Conservation (phyloP, 2,329 filamentous ascomycete species). For the Xylariaceae sp. region DNA sequence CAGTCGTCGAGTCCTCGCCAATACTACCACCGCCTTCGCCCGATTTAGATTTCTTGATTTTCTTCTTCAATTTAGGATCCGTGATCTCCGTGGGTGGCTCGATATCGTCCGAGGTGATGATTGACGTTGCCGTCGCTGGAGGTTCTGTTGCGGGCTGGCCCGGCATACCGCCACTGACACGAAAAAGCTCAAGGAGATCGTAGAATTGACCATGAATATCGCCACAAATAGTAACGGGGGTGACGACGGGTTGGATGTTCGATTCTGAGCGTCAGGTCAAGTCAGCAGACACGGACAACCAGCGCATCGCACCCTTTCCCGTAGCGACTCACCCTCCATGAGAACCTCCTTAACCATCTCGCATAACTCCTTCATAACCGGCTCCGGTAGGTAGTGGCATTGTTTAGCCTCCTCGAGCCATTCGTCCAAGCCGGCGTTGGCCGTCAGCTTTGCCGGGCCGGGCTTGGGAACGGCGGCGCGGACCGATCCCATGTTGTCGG, state of each 20-base stretch:
- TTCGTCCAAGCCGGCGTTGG: slow-evolving; percentile 83
- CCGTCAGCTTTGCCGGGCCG: slow-evolving; percentile 76
- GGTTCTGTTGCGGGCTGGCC: slow-evolving; percentile 66
- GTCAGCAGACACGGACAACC: not conserved
- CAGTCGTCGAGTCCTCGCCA: slow-evolving; percentile 38
- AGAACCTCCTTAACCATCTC: slow-evolving; percentile 98
- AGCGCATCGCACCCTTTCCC: too few species aligned
- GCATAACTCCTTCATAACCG: slow-evolving; percentile 97
- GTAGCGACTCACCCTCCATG: slow-evolving; percentile 71
- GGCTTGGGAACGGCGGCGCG: slow-evolving; percentile 67
- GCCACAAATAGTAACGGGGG: slow-evolving; percentile 93
- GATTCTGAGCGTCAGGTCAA: slow-evolving; percentile 60
- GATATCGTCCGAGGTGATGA: slow-evolving; percentile 85
- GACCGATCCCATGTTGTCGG: slow-evolving; percentile 16
- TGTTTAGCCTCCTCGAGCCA: slow-evolving; percentile 96
- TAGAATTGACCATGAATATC: slow-evolving; percentile 99
- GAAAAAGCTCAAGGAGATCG: slow-evolving; percentile 92
- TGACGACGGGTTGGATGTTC: slow-evolving; percentile 96
- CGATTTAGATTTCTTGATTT: slow-evolving; percentile 60
- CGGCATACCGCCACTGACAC: slow-evolving; percentile 93
- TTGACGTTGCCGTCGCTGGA: slow-evolving; percentile 59
- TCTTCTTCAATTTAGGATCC: slow-evolving; percentile 78
- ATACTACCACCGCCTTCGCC: slow-evolving; percentile 43
- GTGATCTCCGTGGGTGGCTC: slow-evolving; percentile 86
- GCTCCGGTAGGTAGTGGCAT: slow-evolving; percentile 92